Conservation (phyloP, 371 early-diverging fungal genomes). For the Circinella minor region DNA sequence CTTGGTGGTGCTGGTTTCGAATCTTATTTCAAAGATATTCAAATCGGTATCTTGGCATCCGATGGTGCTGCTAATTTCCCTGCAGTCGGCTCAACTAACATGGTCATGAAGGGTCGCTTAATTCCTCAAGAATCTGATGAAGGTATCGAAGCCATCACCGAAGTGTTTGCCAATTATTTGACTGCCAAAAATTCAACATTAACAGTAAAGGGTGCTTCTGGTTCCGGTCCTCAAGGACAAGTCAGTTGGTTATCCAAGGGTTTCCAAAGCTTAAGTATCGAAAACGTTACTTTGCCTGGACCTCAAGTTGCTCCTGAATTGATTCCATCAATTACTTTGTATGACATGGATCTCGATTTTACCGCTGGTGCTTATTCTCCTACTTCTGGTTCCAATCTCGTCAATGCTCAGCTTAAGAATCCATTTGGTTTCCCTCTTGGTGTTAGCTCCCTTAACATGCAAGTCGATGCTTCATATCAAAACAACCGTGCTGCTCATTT, state of each 20-base stretch:
- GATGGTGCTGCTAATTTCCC: conserved; percentile 42
- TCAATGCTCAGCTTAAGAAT: conserved; percentile 54
- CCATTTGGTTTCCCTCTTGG: conserved; percentile 65
- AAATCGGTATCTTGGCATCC: conserved; percentile 41
- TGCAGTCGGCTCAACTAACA: conserved; percentile 26
- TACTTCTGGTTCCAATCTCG: conserved; percentile 49
- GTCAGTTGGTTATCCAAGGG: conserved; percentile 63
- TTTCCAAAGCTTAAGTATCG: conserved; percentile 55
- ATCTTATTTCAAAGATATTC: conserved; percentile 31
- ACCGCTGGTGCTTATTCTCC: conserved; percentile 56
- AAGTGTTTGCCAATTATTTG: conserved; percentile 57
- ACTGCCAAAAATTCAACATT: conserved; percentile 44
- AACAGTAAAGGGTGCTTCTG: conserved; percentile 57
- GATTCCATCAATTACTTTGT: conserved; percentile 36
- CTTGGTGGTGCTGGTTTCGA: conserved; percentile 48
- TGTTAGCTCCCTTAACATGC: conserved; percentile 51
- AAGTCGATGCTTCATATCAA: conserved; percentile 34
- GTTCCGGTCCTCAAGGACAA: conserved; percentile 55
- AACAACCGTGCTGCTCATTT: conserved; percentile 48
- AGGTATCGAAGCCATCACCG: conserved; percentile 53
- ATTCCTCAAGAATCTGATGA: conserved; percentile 46
- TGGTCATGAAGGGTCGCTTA: conserved; percentile 59
- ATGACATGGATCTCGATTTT: conserved; percentile 57
- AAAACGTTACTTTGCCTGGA: conserved; percentile 49
- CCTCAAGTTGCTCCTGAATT: conserved; percentile 21